phyloP scores from a whole-genome alignment of 345 rosid genomes.

The Ailanthus altissimus region DNA sequence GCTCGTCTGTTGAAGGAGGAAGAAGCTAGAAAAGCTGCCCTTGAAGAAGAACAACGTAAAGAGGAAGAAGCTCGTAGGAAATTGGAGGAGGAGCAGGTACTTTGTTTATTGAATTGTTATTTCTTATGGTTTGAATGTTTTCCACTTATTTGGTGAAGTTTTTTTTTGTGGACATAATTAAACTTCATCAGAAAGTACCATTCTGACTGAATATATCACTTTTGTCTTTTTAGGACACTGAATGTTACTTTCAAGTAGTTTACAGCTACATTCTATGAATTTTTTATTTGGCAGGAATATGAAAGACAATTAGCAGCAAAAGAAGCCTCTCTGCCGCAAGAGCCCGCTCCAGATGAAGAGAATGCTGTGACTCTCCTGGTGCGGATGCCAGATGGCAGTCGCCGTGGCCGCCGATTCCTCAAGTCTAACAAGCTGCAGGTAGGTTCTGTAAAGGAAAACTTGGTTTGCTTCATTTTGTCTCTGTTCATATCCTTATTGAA shows the following conservation, averaged over 20 bases:
- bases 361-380: slow-evolving; percentile 85
- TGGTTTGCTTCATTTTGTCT: neutral
- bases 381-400: slow-evolving; percentile 91
- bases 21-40: slow-evolving; percentile 72
- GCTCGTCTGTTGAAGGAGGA: slow-evolving; percentile 72
- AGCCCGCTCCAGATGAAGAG: slow-evolving; percentile 81
- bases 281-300: slow-evolving; percentile 62
- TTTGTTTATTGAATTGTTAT: neutral
- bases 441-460: slow-evolving; percentile 18
- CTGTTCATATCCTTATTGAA: slow-evolving; percentile 1
- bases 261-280: neutral
- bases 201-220: neutral
- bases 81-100: slow-evolving; percentile 90
- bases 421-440: slow-evolving; percentile 84
- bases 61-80: slow-evolving; percentile 78
- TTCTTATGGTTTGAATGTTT: neutral
- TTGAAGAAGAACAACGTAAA: slow-evolving; percentile 67
- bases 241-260: neutral
- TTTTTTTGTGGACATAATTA: neutral
- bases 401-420: slow-evolving; percentile 90
- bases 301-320: slow-evolving; percentile 81
- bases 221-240: neutral
- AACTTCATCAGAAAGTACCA: neutral
- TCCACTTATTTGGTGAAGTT: neutral
- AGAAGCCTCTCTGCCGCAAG: slow-evolving; percentile 91